Percentiles rank a stretch among this genome's conserved stretches.
Evolutionary conservation across 371 early-diverging fungal genomes (phyloP).

Genomic region (Mortierella sp.): DNA sequence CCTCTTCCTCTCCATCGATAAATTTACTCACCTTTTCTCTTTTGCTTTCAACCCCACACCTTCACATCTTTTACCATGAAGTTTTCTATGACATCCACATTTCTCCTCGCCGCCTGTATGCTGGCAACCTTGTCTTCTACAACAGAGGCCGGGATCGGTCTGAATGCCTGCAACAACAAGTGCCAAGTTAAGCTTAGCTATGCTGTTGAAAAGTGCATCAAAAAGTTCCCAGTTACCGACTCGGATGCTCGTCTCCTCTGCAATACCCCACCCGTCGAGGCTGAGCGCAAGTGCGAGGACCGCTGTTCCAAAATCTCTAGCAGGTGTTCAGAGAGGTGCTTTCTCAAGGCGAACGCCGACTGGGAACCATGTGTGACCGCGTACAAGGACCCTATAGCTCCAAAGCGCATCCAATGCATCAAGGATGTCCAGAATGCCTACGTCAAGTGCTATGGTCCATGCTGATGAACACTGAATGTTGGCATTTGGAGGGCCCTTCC

Average conservation of each 20-base stretch:
- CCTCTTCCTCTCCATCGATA: conserved; percentile 10
- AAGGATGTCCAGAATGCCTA: conserved; percentile 5
- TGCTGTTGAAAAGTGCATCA: conserved; percentile 19
- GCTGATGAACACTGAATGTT: conserved; percentile 3
- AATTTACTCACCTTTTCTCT: conserved; percentile 1
- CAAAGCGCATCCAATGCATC: conserved; percentile 23
- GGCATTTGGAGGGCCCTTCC: neutral
- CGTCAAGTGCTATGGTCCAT: conserved; percentile 6
- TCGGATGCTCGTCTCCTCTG: conserved; percentile 18
- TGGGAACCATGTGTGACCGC: conserved; percentile 17
- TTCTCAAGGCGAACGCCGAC: neutral
- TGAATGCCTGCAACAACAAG: neutral
- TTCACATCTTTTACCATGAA: conserved; percentile 6
- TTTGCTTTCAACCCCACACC: conserved; percentile 4
- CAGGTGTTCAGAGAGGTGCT: conserved; percentile 14
- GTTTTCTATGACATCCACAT: conserved; percentile 11
- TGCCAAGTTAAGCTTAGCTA: conserved; percentile 12
- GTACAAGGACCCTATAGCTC: conserved; percentile 7
- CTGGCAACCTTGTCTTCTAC: conserved; percentile 11
- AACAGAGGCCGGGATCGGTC: neutral
- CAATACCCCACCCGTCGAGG: conserved; percentile 7
- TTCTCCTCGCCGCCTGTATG: conserved; percentile 11
- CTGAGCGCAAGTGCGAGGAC: conserved; percentile 1
- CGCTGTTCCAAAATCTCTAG: neutral
- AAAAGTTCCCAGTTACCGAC: conserved; percentile 12